A percentile compares a stretch with the other conserved stretches of the same genome.
These are phyloP conservation scores for Venturia aucupariae DNA, from an alignment of 2,329 filamentous ascomycete genomes.

Conservation along the genomic window DNA sequence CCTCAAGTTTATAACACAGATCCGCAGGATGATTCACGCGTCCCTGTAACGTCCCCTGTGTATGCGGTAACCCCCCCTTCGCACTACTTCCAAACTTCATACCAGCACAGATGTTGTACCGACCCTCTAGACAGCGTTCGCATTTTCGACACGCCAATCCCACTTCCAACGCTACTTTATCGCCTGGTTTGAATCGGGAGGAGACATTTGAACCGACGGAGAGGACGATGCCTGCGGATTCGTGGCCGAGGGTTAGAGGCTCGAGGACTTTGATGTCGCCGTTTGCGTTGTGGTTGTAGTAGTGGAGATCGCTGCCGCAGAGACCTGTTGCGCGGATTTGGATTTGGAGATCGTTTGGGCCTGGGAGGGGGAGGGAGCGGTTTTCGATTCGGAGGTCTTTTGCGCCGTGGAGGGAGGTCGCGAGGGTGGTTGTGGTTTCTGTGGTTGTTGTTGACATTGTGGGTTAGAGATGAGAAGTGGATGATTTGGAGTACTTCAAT, in stretches of 20 bases:
- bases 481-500: neutral
- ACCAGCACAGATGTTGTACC: conserved; percentile 53
- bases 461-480: neutral
- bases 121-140: conserved; percentile 43
- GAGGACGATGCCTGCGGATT: conserved; percentile 71
- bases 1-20: conserved; percentile 50
- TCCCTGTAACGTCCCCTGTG: conserved; percentile 55
- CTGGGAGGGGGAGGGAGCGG: conserved; percentile 38
- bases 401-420: conserved; percentile 49
- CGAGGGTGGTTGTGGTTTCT: conserved; percentile 38
- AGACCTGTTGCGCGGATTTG: conserved; percentile 57
- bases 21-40: conserved; percentile 51
- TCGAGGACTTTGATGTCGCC: conserved; percentile 75
- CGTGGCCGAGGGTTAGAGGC: conserved; percentile 72
- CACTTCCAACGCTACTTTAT: conserved; percentile 87
- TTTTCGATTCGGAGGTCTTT: conserved; percentile 46
- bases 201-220: conserved; percentile 56
- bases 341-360: conserved; percentile 51
- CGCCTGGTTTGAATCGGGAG: conserved; percentile 56
- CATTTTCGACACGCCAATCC: conserved; percentile 70
- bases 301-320: conserved; percentile 68
- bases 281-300: conserved; percentile 80
- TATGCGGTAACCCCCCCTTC: conserved; percentile 52
- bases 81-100: conserved; percentile 52
- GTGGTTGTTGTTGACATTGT: conserved; percentile 24